Base-by-base conservation (phyloP, 441 rosid genomes). In the Erodium chrysanthum region DNA sequence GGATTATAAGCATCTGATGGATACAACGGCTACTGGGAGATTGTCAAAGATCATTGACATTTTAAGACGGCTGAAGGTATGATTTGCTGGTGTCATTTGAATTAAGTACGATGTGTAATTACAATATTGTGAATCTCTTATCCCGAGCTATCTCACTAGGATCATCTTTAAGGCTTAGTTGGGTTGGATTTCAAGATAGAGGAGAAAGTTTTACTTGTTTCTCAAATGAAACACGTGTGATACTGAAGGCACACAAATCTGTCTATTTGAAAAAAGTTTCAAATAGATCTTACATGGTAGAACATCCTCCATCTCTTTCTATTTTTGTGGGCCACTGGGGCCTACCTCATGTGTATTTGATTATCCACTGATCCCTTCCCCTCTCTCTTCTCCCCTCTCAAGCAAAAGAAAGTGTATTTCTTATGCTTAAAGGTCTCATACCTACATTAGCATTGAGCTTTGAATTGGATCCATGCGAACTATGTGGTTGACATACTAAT, bases 11-110 rank as follows among this genome's bases (percentile, higher is more conserved):
- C 71, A 73, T 74, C 79, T 95, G 70, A 84, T 90, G 98, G 90
- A 87, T 77, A 85, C 88, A 64, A 86, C 23, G 70, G 98, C 99
- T 70, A 90, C 90, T 67, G 91, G 84, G 69, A 90, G 97, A 77
- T 81, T 95, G 66, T 95, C 99, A 18, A 48, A 69, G 81, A 78
- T 90, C 74, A 80, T 92, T 72, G 89, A 95, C 79, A 86, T 95
- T 76, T 84, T 95, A 68, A 85, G 86, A 66, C 86, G 95, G 52
- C 75, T 95, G 79, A 90, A 92, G 98, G 99, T 95, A 87, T 68
- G 62, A 46, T 61, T 70, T 64, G 20, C 71, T 70, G 37, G 58
- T 65, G 56, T 18, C 15, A 73, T 46, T 71, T 60, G 64, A 63
- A 66, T 61, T 68, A 54, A 69, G 42, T 54, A 65, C 12, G 59